A percentile compares a stretch with the other conserved stretches of the same genome.
Evolutionary conservation across 164 flowering plant genomes (phyloP).

Genomic region (Umbellularia californica): DNA sequence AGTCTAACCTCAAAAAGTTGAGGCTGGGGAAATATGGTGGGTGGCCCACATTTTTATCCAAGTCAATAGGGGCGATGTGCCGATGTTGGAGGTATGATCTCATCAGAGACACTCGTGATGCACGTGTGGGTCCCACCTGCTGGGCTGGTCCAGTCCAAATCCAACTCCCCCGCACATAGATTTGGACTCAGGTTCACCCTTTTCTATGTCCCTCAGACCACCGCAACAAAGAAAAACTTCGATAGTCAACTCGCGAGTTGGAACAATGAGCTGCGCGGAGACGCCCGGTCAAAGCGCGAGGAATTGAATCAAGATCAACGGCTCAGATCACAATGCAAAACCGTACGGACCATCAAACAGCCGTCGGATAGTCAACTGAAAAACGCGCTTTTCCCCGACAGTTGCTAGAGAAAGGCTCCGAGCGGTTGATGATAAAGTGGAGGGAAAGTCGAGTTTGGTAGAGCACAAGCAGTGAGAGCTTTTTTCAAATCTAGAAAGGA

Average conservation of each 20-base stretch:
- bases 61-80: too few species aligned
- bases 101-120: too few species aligned
- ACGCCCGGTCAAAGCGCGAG: neutral
- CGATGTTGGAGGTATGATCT: too few species aligned
- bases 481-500: neutral
- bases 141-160: too few species aligned
- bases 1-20: too few species aligned
- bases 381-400: neutral
- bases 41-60: too few species aligned
- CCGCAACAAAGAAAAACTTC: neutral
- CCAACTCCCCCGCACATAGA: too few species aligned
- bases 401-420: neutral
- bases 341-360: neutral
- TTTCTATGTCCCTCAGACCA: neutral
- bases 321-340: neutral
- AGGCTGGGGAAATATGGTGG: too few species aligned
- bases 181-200: too few species aligned
- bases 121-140: too few species aligned
- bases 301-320: neutral
- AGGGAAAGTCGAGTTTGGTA: neutral
- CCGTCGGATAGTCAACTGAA: neutral
- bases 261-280: neutral
- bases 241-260: neutral
- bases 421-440: neutral
- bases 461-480: neutral